A percentile compares a stretch with the other conserved stretches of the same genome.
These are phyloP conservation scores for Tetragonia tetragonoides DNA, from an alignment of 148 eudicot genomes.

Conservation along the genomic window DNA sequence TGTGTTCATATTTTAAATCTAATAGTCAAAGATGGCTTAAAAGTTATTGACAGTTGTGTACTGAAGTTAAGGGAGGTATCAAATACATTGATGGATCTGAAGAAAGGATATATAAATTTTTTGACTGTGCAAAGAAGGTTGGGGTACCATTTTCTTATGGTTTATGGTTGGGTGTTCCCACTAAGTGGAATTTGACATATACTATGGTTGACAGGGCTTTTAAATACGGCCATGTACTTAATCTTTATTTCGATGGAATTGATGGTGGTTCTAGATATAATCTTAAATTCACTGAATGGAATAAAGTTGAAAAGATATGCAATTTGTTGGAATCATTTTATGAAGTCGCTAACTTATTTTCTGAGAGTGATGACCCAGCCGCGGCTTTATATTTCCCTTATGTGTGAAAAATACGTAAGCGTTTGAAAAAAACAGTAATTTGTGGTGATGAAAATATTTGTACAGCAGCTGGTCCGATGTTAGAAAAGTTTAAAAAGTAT, in stretches of 20 bases:
- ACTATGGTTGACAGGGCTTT: not conserved
- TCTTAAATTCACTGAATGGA: conserved; percentile 3
- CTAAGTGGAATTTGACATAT: conserved; percentile 10
- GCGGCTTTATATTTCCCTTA: not conserved
- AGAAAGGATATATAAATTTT: not conserved
- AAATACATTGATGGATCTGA: conserved; percentile 18
- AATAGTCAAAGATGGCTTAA: conserved; percentile 1
- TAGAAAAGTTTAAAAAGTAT: conserved; percentile 15
- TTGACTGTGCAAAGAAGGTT: conserved; percentile 1
- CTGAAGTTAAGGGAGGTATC: conserved; percentile 1
- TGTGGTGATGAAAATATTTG: not conserved
- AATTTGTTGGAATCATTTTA: not conserved
- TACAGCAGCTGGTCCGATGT: not conserved
- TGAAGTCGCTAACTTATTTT: conserved; percentile 6
- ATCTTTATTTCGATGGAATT: not conserved
- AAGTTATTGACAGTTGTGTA: not conserved
- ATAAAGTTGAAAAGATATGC: not conserved
- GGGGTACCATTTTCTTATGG: not conserved
- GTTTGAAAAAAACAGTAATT: not conserved
- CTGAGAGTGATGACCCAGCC: conserved; percentile 1
- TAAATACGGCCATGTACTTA: not conserved
- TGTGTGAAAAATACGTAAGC: conserved; percentile 7
- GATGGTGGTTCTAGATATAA: not conserved
- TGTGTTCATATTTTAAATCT: conserved; percentile 17
- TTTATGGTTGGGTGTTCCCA: conserved; percentile 22